Evolutionary conservation across 2,329 filamentous ascomycete species (phyloP).

Genomic region (Alternaria conjuncta): DNA sequence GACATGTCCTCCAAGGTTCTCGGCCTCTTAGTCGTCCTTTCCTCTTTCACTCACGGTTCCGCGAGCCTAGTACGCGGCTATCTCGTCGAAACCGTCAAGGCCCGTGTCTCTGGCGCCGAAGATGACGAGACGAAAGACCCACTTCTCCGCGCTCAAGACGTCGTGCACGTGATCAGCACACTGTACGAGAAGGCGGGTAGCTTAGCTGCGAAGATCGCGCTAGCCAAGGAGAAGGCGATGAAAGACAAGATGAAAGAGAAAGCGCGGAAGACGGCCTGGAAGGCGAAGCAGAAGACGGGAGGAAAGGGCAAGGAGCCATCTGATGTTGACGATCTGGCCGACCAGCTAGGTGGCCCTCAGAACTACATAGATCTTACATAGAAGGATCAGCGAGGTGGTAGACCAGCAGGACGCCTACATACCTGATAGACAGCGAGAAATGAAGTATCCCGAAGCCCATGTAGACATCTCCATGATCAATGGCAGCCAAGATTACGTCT

Average conservation of each 20-base stretch:
- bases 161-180: background rate
- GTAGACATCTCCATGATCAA: background rate
- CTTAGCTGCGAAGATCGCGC: background rate
- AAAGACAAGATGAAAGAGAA: background rate
- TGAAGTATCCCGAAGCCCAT: background rate
- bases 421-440: background rate
- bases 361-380: background rate
- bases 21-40: background rate
- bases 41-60: background rate
- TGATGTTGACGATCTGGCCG: background rate
- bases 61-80: background rate
- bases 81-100: background rate
- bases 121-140: background rate
- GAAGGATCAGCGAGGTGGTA: too few species aligned
- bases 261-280: background rate
- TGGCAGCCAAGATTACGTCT: background rate
- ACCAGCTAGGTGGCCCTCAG: background rate
- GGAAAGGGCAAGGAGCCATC: background rate
- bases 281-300: background rate
- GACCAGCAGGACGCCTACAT: background rate
- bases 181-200: background rate
- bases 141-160: background rate
- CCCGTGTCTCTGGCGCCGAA: background rate
- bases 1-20: background rate
- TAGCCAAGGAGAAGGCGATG: background rate